Percentiles rank a stretch among this genome's conserved stretches.
phyloP scores from a whole-genome alignment of 129 eudicot species.

The Ambrosia artemisiifolia region DNA sequence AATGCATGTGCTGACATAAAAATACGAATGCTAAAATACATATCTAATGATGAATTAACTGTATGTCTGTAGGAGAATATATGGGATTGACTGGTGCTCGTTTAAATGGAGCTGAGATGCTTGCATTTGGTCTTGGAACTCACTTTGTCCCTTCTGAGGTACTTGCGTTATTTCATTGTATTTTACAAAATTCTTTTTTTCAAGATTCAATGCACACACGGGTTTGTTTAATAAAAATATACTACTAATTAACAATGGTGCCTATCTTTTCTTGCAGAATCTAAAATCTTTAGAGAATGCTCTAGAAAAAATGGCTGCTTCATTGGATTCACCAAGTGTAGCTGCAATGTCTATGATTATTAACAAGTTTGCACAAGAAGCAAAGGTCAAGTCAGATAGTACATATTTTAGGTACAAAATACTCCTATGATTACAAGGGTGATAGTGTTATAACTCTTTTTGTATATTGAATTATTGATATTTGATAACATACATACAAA shows the following conservation, averaged over 20 bases:
- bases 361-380: constrained; percentile 25
- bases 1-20: not conserved
- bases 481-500: no score
- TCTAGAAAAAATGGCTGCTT: constrained; percentile 19
- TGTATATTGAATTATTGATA: no score
- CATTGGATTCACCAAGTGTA: constrained; percentile 11
- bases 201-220: not conserved
- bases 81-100: constrained; percentile 38
- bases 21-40: not conserved
- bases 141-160: constrained; percentile 45
- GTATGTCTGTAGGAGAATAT: constrained; percentile 21
- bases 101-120: constrained; percentile 36
- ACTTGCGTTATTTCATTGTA: not conserved
- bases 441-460: no score
- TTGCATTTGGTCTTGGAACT: constrained; percentile 47
- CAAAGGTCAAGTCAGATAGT: constrained; percentile 9
- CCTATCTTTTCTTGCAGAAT: constrained; percentile 5
- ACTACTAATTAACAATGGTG: not conserved
- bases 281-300: constrained; percentile 22
- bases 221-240: not conserved
- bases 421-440: not conserved
- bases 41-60: not conserved
- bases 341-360: constrained; percentile 14
- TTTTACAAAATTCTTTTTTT: not conserved
- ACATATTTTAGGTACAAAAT: constrained; percentile 13